Evolutionary conservation across 768 basidiomycete species (phyloP).

Genomic region (Vishniacozyma victoriae): DNA sequence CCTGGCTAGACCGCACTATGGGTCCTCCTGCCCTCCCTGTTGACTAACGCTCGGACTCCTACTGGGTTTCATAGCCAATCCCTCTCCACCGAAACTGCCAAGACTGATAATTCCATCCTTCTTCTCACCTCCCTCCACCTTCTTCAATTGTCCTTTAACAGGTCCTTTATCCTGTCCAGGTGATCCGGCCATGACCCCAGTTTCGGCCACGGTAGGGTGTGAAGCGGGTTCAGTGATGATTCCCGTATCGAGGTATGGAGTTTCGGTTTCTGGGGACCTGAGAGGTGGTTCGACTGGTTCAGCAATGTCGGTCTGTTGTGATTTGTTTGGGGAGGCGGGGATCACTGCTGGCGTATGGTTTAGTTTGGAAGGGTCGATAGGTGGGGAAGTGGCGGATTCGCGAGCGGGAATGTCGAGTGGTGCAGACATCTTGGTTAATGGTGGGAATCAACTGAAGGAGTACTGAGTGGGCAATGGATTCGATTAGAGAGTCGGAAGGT

Average conservation of each 20-base stretch:
- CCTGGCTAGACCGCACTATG: too few relatives aligned
- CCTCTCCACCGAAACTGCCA: slow-evolving; percentile 39
- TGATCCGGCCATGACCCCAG: slow-evolving; percentile 9
- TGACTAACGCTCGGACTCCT: too few relatives aligned
- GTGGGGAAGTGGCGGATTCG: slow-evolving; percentile 18
- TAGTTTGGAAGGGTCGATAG: slow-evolving; percentile 37
- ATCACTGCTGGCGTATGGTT: slow-evolving; percentile 30
- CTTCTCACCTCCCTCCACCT: slow-evolving; percentile 14
- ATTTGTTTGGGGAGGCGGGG: slow-evolving; percentile 7
- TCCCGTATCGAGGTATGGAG: slow-evolving; percentile 31
- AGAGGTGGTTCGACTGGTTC: slow-evolving; percentile 6
- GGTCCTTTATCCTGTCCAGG: slow-evolving; percentile 12
- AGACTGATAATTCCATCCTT: slow-evolving; percentile 27
- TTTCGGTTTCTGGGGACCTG: slow-evolving; percentile 16
- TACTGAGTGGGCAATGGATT: too few relatives aligned
- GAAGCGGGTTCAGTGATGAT: slow-evolving; percentile 13
- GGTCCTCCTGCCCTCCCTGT: too few relatives aligned
- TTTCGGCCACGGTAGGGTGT: slow-evolving; percentile 20
- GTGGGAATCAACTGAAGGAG: too few relatives aligned
- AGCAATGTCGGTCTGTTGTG: background rate
- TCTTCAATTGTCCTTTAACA: slow-evolving; percentile 28
- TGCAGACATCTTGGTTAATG: too few relatives aligned
- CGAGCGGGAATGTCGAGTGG: slow-evolving; percentile 2
- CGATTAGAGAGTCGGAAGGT: too few relatives aligned
- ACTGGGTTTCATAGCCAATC: slow-evolving; percentile 26